Percentiles rank a stretch among this genome's conserved stretches.
Evolutionary conservation across 2,329 filamentous ascomycete species (phyloP).

Genomic region (Cryphonectria parasitica): DNA sequence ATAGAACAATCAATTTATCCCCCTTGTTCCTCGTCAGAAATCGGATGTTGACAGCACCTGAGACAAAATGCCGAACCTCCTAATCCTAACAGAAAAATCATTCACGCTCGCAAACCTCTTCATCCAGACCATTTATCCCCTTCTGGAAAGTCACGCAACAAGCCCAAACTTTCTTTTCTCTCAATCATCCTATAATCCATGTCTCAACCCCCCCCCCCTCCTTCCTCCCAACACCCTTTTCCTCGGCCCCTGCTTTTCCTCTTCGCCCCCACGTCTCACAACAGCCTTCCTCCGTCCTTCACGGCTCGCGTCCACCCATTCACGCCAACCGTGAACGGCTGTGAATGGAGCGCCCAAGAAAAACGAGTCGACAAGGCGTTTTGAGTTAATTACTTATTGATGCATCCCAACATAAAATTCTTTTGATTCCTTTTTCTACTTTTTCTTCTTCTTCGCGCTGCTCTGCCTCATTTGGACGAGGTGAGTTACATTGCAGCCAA

Average conservation of each 20-base stretch:
- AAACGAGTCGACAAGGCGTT: not conserved
- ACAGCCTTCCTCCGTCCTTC: not conserved
- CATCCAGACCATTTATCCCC: not conserved
- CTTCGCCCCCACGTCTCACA: not conserved
- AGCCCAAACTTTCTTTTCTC: not conserved
- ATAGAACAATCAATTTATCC: too few relatives aligned
- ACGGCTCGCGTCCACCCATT: constrained; percentile 5
- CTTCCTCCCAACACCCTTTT: not conserved
- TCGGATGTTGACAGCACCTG: not conserved
- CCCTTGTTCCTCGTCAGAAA: not conserved
- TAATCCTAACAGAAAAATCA: not conserved
- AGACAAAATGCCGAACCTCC: not conserved
- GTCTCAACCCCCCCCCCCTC: not conserved
- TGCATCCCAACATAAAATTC: constrained; percentile 11
- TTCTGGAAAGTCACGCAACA: not conserved
- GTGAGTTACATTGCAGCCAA: constrained; percentile 19
- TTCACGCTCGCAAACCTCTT: not conserved
- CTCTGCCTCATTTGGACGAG: not conserved
- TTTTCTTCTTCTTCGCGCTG: not conserved
- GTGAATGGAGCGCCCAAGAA: constrained; percentile 10
- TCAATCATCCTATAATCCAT: not conserved
- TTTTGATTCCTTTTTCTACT: not conserved
- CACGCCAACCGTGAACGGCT: constrained; percentile 21
- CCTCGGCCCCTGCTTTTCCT: not conserved
- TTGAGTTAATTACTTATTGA: not conserved